A percentile compares a stretch with the other conserved stretches of the same genome.
Evolutionary conservation across 371 early-diverging fungal species (phyloP).

Genomic region (Batkoa obscura): DNA sequence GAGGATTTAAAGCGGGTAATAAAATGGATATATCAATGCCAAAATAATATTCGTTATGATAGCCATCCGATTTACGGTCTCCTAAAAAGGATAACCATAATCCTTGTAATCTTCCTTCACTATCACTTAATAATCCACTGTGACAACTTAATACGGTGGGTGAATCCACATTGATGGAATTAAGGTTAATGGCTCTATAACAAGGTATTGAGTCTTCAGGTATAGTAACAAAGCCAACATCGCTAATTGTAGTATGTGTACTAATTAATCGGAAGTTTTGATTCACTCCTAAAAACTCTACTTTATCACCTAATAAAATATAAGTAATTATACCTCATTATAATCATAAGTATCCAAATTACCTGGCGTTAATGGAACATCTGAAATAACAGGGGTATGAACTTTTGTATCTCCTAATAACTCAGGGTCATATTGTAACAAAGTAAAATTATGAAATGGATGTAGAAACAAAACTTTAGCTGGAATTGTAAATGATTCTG

Average conservation of each 20-base stretch:
- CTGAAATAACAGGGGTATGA: conserved; percentile 33
- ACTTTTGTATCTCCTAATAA: conserved; percentile 52
- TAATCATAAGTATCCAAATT: background rate
- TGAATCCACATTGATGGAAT: conserved; percentile 71
- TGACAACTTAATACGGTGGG: conserved; percentile 63
- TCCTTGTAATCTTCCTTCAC: conserved; percentile 48
- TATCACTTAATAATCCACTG: conserved; percentile 63
- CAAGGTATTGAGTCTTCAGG: conserved; percentile 62
- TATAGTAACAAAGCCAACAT: conserved; percentile 54
- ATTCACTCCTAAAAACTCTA: conserved; percentile 44
- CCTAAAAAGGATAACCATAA: conserved; percentile 74
- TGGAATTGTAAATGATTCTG: conserved; percentile 55
- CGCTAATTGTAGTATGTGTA: conserved; percentile 50
- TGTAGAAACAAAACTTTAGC: conserved; percentile 55
- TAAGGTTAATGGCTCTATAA: conserved; percentile 54
- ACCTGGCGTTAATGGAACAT: conserved; percentile 35
- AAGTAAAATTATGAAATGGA: conserved; percentile 59
- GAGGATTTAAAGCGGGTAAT: conserved; percentile 24
- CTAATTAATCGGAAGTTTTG: conserved; percentile 57
- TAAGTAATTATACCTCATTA: background rate
- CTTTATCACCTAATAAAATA: background rate
- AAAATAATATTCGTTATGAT: conserved; percentile 55
- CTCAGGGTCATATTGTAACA: conserved; percentile 52
- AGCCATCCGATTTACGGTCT: conserved; percentile 39
- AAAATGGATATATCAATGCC: conserved; percentile 44